Evolutionary conservation across 495 filamentous ascomycete species (phyloP), one percentile per base, ranked within the genome.

Genomic region (Hypoxylon rickii): DNA sequence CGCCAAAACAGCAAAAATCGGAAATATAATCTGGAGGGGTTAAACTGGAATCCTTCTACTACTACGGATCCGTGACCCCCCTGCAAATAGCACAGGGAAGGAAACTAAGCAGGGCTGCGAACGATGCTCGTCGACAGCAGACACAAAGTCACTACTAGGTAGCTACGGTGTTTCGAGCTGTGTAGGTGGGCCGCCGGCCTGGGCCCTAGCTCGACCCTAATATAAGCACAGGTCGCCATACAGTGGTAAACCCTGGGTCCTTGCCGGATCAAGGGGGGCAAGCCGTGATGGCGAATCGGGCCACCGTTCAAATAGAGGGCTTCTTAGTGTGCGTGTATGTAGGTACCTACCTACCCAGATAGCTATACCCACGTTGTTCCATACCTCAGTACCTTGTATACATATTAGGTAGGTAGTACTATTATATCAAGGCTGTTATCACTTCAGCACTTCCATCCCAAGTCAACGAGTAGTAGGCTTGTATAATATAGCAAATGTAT

Each of bases 11-110:
- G 53, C 53, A 63, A 52, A 63, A 57, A 58, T 58, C 53, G 59
- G 53, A 52, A 62, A 62, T 55, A 60, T 63, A 66, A 61, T 66
- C 63, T 66, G 48, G 63, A 68, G 66, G 66, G 66, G 66, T 57
- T 44, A 37, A 62, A 48, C 53, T 34, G 47, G 45, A 68, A 69
- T 69, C 66, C 66, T 69, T 69, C 65, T 59, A 48, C 41, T 50
- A 62, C 54, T 54, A 52, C 55, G n/a, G n/a, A n/a, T n/a, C n/a
- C n/a, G n/a, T n/a, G n/a, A 44, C 46, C 42, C 64, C 61, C 61
- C 61, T 64, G 61, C 22, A 56, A 48, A 51, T 61, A 59, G 46
- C 51, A 51, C 55, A 56, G 19, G 56, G 56, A 60, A 44, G 46
- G 55, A 51, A 64, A 56, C 51, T 41, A 36, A 64, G 24, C 63